Evolutionary conservation across 2,329 filamentous ascomycete species (phyloP), one percentile per base, ranked within the genome.

Genomic region (Colletotrichum sp.): DNA sequence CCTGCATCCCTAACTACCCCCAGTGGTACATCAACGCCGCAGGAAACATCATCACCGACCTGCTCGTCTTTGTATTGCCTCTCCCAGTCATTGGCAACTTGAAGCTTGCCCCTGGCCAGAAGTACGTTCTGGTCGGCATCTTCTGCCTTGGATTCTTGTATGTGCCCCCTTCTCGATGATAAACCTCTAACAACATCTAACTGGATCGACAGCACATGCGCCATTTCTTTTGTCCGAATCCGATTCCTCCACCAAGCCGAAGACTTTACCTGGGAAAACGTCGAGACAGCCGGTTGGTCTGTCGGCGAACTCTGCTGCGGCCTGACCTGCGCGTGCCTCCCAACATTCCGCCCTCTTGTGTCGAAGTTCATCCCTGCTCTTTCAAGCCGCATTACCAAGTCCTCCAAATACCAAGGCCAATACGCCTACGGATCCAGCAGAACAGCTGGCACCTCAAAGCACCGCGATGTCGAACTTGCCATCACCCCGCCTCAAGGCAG

Each of bases 1-100:
- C 32, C 3, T 82, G 81, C 60, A 78, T 81, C 9, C 77, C 79
- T 1, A 75, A 75, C n/a, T 76, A 74, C 12, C 77, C 78, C 1
- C 74, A 78, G 26, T 76, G 79, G 61, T 81, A 81, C 73, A 77
- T 80, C 67, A 82, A 80, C 55, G 80, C 80, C 7, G 79, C 72
- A 9, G 81, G 81, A 9, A 77, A 77, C 55, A 78, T 78, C 60
- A 16, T 74, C 32, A 78, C 71, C 38, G 78, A 79, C 18, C 16
- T 79, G 15, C 55, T 78, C 8, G 68, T 79, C 32, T 77, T 79
- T 5, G 38, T 76, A 18, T 68, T 79, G 26, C 78, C 78, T 16
- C 71, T 79, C 8, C 78, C 78, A 1, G 64, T 75, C 12, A 79
- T 79, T 55, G 16, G 34, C 24, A 71, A 70, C 7, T 60, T 79